phyloP scores from a whole-genome alignment of 768 basidiomycete genomes.

The Melanogaster broomeanus region DNA sequence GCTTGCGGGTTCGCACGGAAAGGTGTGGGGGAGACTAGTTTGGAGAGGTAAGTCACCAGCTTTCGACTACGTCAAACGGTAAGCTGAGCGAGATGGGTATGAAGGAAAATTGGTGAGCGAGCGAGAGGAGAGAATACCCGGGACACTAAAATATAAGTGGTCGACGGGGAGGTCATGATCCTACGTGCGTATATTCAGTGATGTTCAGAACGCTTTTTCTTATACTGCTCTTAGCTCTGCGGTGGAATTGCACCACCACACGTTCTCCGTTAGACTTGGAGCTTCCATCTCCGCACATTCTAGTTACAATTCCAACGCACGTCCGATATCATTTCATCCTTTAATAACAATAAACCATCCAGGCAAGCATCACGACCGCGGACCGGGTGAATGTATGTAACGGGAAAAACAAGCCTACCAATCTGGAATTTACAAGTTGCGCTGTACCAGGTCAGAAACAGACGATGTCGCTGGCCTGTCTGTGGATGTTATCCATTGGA shows the following conservation, averaged over 20 bases:
- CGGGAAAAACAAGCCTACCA: neutral
- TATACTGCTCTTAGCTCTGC: neutral
- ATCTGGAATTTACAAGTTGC: too few relatives aligned
- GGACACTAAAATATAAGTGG: conserved; percentile 78
- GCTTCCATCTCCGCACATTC: neutral
- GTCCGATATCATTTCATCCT: neutral
- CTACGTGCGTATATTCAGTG: conserved; percentile 3
- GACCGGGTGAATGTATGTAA: neutral
- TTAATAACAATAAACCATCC: neutral
- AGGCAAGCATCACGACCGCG: neutral
- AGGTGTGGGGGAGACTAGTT: conserved; percentile 77
- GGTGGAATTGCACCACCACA: neutral
- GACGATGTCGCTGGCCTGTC: too few relatives aligned
- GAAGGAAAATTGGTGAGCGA: conserved; percentile 63
- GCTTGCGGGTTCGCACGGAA: conserved; percentile 72
- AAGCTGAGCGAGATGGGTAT: conserved; percentile 10
- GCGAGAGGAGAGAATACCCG: conserved; percentile 63
- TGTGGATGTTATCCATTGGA: too few relatives aligned
- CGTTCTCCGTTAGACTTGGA: neutral
- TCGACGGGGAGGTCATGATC: conserved; percentile 45
- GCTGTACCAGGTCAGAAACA: too few relatives aligned
- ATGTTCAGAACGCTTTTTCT: neutral
- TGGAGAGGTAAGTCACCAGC: conserved; percentile 66
- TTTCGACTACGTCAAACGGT: neutral
- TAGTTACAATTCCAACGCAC: neutral